These are phyloP conservation scores for Kluyveromyces starmeri DNA, from an alignment of 805 yeast genomes.

Conservation along the genomic window DNA sequence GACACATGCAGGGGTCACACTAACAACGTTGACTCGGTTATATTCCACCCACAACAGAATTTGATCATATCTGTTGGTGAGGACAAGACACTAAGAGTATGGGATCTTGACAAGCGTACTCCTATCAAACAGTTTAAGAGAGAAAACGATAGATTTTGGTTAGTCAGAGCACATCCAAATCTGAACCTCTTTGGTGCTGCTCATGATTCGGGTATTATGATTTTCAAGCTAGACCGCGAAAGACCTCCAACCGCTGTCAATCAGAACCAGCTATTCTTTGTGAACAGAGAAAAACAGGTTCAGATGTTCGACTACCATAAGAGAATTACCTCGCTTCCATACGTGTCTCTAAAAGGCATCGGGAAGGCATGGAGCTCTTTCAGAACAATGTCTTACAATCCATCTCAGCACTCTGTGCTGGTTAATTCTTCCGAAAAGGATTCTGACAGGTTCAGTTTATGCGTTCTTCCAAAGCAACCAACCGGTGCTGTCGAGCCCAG, in stretches of 20 bases:
- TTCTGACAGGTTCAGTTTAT: conserved; percentile 63
- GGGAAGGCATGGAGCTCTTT: conserved; percentile 84
- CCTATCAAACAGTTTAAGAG: conserved; percentile 92
- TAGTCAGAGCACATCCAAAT: conserved; percentile 77
- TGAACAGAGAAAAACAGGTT: conserved; percentile 79
- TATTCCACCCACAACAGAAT: conserved; percentile 91
- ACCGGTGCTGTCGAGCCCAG: conserved; percentile 92
- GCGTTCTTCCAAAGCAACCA: conserved; percentile 73
- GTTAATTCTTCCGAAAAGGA: conserved; percentile 65
- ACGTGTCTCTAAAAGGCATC: conserved; percentile 73
- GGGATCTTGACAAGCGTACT: conserved; percentile 92
- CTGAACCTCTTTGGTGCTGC: conserved; percentile 93
- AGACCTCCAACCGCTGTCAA: conserved; percentile 67
- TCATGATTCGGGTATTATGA: conserved; percentile 96
- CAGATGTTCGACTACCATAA: conserved; percentile 65
- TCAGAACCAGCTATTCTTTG: conserved; percentile 66
- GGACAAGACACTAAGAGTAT: conserved; percentile 90
- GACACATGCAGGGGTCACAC: conserved; percentile 98
- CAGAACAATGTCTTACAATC: conserved; percentile 80
- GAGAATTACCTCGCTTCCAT: conserved; percentile 62
- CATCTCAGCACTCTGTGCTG: conserved; percentile 79
- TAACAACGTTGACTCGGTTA: conserved; percentile 78
- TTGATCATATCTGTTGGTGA: conserved; percentile 88
- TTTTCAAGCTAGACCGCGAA: conserved; percentile 93
- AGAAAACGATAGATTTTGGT: conserved; percentile 93